A percentile compares a stretch with the other conserved stretches of the same genome.
phyloP scores from a whole-genome alignment of 305 asterid genomes.

The Rubia peregrina region DNA sequence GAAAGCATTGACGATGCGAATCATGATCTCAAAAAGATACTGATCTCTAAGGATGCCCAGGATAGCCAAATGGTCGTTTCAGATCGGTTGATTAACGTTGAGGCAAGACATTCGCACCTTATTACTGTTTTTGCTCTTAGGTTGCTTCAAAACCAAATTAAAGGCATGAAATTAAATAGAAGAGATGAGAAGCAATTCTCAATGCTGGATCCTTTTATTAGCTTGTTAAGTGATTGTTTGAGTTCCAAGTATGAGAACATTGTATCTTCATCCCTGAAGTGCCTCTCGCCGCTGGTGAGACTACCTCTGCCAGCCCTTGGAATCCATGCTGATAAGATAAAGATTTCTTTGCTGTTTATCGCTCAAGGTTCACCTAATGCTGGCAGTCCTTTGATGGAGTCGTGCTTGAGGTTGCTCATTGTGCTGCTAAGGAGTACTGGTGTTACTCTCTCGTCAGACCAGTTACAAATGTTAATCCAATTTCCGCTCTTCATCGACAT shows the following conservation, averaged over 20 bases:
- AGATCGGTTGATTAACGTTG: conserved; percentile 43
- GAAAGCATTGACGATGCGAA: conserved; percentile 48
- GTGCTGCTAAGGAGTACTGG: conserved; percentile 58
- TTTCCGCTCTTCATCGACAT: conserved; percentile 89
- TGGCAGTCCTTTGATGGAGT: conserved; percentile 63
- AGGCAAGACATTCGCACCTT: conserved; percentile 58
- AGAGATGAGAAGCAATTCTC: conserved; percentile 45
- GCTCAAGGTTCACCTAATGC: conserved; percentile 64
- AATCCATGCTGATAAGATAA: conserved; percentile 60
- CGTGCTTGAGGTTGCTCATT: conserved; percentile 73
- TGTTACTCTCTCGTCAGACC: conserved; percentile 69
- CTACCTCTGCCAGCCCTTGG: conserved; percentile 78
- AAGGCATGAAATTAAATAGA: conserved; percentile 47
- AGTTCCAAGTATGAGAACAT: conserved; percentile 68
- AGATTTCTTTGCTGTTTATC: conserved; percentile 63
- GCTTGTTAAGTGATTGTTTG: conserved; percentile 63
- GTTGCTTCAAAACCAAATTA: conserved; percentile 61
- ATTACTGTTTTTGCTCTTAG: conserved; percentile 75
- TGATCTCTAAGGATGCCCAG: conserved; percentile 25
- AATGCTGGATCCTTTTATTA: conserved; percentile 69
- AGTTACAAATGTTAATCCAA: conserved; percentile 72
- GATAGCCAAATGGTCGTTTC: conserved; percentile 20
- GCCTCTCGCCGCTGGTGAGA: conserved; percentile 60
- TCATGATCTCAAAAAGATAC: conserved; percentile 27
- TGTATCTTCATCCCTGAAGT: conserved; percentile 59